Evolutionary conservation across 1,139 yeast species (phyloP).

Genomic region (Blastobotrys proliferans): DNA sequence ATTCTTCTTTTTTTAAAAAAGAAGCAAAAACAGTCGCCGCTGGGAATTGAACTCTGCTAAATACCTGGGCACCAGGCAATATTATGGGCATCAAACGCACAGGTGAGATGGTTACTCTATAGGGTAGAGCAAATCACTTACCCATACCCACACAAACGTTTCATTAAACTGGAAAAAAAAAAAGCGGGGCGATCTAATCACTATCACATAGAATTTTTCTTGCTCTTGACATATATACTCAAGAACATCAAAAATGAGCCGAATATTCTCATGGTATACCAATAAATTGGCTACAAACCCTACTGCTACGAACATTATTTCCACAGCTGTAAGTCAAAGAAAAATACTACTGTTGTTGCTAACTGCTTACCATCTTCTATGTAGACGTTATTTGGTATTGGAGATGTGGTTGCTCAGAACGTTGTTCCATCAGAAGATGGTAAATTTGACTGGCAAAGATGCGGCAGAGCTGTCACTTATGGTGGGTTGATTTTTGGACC

Average conservation of each 20-base stretch:
- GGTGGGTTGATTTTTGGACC: conserved; percentile 81
- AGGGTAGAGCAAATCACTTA: too few relatives aligned
- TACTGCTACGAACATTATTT: conserved; percentile 28
- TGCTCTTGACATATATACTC: neutral
- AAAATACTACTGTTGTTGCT: neutral
- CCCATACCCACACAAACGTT: too few relatives aligned
- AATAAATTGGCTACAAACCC: conserved; percentile 25
- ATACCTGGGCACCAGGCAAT: too few relatives aligned
- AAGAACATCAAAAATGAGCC: conserved; percentile 3
- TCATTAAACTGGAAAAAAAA: too few relatives aligned
- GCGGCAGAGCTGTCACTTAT: conserved; percentile 62
- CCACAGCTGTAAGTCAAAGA: conserved; percentile 24
- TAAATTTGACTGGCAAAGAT: conserved; percentile 39
- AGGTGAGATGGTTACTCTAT: too few relatives aligned
- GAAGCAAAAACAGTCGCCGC: too few relatives aligned
- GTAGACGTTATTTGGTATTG: conserved; percentile 58
- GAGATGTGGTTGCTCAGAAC: conserved; percentile 70
- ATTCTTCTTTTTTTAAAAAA: too few relatives aligned
- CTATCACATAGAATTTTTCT: neutral
- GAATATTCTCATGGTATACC: conserved; percentile 22
- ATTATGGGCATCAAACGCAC: too few relatives aligned
- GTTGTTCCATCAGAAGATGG: conserved; percentile 33
- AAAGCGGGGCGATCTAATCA: too few relatives aligned
- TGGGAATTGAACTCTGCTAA: too few relatives aligned
- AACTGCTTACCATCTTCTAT: neutral